These are phyloP conservation scores for Elsinoe fawcettii DNA, from an alignment of 2,329 filamentous ascomycete genomes.

Conservation along the genomic window DNA sequence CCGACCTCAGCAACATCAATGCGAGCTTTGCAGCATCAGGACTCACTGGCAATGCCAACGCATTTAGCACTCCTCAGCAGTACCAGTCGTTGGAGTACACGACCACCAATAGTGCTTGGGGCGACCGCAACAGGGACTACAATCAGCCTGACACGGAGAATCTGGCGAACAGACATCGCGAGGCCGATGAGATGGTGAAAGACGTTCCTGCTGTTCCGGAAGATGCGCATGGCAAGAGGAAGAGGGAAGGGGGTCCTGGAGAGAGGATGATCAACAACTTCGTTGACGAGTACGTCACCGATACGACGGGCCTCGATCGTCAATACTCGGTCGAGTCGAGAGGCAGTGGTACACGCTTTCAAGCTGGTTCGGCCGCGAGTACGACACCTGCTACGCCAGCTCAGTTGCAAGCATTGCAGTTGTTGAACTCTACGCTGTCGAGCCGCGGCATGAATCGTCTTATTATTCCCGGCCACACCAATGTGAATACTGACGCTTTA, in stretches of 20 bases:
- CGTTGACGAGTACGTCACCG: not conserved
- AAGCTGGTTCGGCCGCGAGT: not conserved
- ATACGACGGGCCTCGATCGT: not conserved
- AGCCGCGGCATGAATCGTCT: not conserved
- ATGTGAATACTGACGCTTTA: not conserved
- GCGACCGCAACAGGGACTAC: not conserved
- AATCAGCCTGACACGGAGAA: not conserved
- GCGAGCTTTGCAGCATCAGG: not conserved
- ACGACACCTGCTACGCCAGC: not conserved
- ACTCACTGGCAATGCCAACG: not conserved
- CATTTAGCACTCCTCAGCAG: not conserved
- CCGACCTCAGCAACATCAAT: not conserved
- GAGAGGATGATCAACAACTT: not conserved
- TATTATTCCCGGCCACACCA: not conserved
- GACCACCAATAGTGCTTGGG: not conserved
- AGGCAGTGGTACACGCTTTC: not conserved
- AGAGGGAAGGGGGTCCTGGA: not conserved
- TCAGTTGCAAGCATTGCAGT: not conserved
- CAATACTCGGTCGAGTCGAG: not conserved
- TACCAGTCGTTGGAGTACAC: not conserved
- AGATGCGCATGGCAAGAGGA: not conserved
- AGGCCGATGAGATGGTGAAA: not conserved
- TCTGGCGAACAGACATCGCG: not conserved
- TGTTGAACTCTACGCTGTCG: not conserved
- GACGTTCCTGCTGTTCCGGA: not conserved